These are phyloP conservation scores for Mycosarcoma maydis DNA, from an alignment of 1,284 basidiomycete genomes.

Conservation along the genomic window DNA sequence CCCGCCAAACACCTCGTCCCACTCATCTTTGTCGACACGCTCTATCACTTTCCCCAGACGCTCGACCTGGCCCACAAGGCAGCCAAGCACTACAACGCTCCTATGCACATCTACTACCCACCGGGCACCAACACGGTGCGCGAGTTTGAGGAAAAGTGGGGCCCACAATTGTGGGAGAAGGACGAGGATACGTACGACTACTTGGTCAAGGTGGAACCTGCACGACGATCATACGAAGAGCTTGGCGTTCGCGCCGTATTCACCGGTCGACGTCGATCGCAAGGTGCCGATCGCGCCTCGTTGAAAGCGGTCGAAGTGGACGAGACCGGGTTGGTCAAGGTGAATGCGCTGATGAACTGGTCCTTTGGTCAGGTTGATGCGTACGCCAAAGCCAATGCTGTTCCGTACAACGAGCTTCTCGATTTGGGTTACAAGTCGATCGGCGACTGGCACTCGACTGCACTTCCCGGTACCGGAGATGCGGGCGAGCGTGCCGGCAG, in stretches of 20 bases:
- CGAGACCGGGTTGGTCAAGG: constrained; percentile 87
- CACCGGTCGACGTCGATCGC: constrained; percentile 89
- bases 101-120: constrained; percentile 83
- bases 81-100: constrained; percentile 77
- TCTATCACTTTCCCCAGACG: constrained; percentile 96
- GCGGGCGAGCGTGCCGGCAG: constrained; percentile 85
- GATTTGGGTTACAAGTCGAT: constrained; percentile 92
- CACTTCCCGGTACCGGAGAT: constrained; percentile 70
- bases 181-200: constrained; percentile 92
- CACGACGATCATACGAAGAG: constrained; percentile 83
- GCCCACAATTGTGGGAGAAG: constrained; percentile 84
- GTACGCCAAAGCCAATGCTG: constrained; percentile 83
- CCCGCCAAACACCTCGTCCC: constrained; percentile 61
- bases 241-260: constrained; percentile 87
- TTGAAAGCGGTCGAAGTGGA: constrained; percentile 91
- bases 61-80: constrained; percentile 85
- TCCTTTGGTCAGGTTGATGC: constrained; percentile 84
- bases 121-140: constrained; percentile 75
- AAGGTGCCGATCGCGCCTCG: constrained; percentile 85
- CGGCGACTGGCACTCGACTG: constrained; percentile 96
- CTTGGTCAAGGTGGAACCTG: constrained; percentile 94
- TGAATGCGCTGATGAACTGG: constrained; percentile 94
- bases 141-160: constrained; percentile 85
- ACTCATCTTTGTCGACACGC: constrained; percentile 75
- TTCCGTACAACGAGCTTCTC: constrained; percentile 88